Evolutionary conservation across 257 asterid genomes (phyloP), one percentile per base, ranked within the genome.

Genomic region (Ilex asprella): DNA sequence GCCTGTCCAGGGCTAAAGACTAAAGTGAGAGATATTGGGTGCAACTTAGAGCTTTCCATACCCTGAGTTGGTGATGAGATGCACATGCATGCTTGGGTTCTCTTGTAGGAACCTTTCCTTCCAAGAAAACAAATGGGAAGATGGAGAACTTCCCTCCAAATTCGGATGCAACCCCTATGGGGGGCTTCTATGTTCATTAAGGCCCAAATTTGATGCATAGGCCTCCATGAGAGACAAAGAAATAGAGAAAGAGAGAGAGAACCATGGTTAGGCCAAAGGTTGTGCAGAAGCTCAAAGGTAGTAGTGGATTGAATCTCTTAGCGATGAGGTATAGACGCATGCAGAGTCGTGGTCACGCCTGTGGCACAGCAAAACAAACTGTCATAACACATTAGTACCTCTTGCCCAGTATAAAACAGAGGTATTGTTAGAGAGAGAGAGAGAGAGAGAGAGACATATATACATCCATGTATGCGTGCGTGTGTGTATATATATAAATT

Each of bases 351-450:
- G 70, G 77, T 83, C 73, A 90, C 75, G 93, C 97, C 97, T 90
- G 97, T 56, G 89, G 94, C 91, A 91, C 96, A 84, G 89, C 91
- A 86, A 91, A 86, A 70, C 94, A 84, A 68, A 91, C 96, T 91
- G 94, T 83, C 95, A 82, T n/a, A 82, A 81, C 82, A 78, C 82
- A 72, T 79, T 79, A 88, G 95, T 79, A 80, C 52, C 66, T 62
- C 27, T 21, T 21, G 27, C 27, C 27, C 27, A 21, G 1, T 21
- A 21, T 21, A 21, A 21, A 21, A 0, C 27, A n/a, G n/a, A n/a
- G n/a, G n/a, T n/a, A n/a, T 21, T 21, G 27, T 21, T 21, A 21
- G n/a, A n/a, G n/a, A 21, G 1, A 21, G 1, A 21, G 1, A 21
- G 1, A 21, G 27, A 21, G 27, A 21, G 27, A 21, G 27, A 21